Conservation (phyloP, 768 basidiomycete species). For the Stropharia rugosoannulata region DNA sequence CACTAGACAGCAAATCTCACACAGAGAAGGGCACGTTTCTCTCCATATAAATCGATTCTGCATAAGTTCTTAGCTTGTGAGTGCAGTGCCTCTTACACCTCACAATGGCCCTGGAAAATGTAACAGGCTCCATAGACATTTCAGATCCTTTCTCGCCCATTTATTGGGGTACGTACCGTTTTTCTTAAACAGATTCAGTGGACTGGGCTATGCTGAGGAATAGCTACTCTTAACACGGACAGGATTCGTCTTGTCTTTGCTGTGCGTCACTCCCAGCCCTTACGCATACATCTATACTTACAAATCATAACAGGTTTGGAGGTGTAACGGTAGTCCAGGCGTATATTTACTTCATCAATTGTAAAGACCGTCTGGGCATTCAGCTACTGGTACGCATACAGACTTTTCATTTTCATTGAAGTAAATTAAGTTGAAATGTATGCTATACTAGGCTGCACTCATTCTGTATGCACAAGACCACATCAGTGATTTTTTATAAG, state of each 20-base stretch:
- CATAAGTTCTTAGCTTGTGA: too few relatives aligned
- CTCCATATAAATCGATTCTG: too few relatives aligned
- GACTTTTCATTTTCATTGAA: too few relatives aligned
- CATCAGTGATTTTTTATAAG: too few relatives aligned
- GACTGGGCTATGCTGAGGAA: background rate
- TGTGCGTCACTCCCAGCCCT: background rate
- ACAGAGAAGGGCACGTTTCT: too few relatives aligned
- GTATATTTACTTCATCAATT: background rate
- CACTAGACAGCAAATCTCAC: too few relatives aligned
- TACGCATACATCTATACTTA: background rate
- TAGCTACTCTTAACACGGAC: background rate
- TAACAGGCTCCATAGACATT: background rate
- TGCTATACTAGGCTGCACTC: background rate
- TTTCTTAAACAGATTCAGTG: background rate
- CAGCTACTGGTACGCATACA: background rate
- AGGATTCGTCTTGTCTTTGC: slow-evolving; percentile 4
- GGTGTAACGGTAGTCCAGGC: slow-evolving; percentile 2
- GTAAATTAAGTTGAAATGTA: too few relatives aligned
- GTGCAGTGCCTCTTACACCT: too few relatives aligned
- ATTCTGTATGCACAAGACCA: background rate
- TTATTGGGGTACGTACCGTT: background rate
- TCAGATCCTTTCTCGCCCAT: slow-evolving; percentile 3
- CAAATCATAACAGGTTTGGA: background rate
- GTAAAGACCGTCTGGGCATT: background rate
- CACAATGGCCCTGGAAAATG: too few relatives aligned